phyloP scores from a whole-genome alignment of 371 early-diverging fungal genomes.

The Batrachochytrium dendrobatidis region DNA sequence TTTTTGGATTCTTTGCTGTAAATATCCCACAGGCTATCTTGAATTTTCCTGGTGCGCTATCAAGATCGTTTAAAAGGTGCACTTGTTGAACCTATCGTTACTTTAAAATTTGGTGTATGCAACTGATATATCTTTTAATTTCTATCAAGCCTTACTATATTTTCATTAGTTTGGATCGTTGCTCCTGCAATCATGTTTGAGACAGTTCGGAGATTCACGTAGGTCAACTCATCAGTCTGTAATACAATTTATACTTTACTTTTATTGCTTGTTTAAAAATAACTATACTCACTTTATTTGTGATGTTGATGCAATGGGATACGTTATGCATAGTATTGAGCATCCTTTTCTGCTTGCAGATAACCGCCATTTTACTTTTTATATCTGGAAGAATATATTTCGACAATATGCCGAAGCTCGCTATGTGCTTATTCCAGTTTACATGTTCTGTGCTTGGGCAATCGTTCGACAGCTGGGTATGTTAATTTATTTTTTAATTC shows the following conservation, averaged over 20 bases:
- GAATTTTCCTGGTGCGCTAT: constrained; percentile 3
- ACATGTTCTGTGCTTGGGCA: constrained; percentile 47
- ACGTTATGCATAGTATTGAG: constrained; percentile 50
- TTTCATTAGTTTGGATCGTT: not conserved
- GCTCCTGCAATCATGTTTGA: not conserved
- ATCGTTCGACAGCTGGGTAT: constrained; percentile 38
- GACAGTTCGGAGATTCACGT: constrained; percentile 2
- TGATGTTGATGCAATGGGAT: not conserved
- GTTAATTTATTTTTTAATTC: constrained; percentile 3
- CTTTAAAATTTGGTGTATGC: too few relatives aligned
- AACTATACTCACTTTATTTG: constrained; percentile 49
- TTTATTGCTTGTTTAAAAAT: constrained; percentile 4
- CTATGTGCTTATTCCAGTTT: constrained; percentile 62
- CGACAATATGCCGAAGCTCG: constrained; percentile 45
- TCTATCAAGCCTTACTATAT: not conserved
- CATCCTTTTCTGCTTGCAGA: constrained; percentile 93
- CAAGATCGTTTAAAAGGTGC: not conserved
- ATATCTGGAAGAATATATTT: constrained; percentile 80
- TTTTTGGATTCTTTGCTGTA: constrained; percentile 22
- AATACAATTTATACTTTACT: not conserved
- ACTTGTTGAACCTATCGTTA: not conserved
- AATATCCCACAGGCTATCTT: not conserved
- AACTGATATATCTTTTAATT: too few relatives aligned
- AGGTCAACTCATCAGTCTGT: constrained; percentile 25
- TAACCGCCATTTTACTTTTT: constrained; percentile 93